Evolutionary conservation across 257 asterid genomes (phyloP).

Genomic region (Perilla frutescens): DNA sequence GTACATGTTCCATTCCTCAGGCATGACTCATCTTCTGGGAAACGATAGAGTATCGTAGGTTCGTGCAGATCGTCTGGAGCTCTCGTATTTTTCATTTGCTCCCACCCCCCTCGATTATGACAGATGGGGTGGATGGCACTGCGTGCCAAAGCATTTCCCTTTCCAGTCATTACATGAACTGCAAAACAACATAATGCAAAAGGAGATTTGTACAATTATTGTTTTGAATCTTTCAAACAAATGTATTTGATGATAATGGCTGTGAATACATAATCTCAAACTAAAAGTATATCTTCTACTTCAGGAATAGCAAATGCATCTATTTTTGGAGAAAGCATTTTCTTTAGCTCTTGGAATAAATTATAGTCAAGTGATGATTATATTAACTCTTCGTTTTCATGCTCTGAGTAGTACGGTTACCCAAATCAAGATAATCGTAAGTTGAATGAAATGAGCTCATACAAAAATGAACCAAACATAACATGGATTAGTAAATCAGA

Average conservation of each 20-base stretch:
- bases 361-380: neutral
- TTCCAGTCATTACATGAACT: conserved; percentile 11
- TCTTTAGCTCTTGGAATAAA: too few species aligned
- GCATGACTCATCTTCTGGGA: conserved; percentile 13
- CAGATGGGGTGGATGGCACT: conserved; percentile 20
- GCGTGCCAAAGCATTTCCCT: conserved; percentile 26
- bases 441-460: too few species aligned
- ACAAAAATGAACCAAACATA: neutral
- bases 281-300: too few species aligned
- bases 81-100: neutral
- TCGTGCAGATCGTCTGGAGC: neutral
- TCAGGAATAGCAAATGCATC: too few species aligned
- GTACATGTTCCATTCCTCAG: conserved; percentile 30
- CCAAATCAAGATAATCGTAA: too few species aligned
- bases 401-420: neutral
- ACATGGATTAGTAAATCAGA: neutral
- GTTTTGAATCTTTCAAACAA: neutral
- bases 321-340: too few species aligned
- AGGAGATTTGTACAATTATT: too few species aligned
- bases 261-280: too few species aligned
- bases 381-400: neutral
- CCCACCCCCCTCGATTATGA: neutral
- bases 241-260: neutral
- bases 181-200: neutral
- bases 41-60: conserved; percentile 1